phyloP scores from a whole-genome alignment of 2,329 filamentous ascomycete species.

The Plenodomus biglobosus region DNA sequence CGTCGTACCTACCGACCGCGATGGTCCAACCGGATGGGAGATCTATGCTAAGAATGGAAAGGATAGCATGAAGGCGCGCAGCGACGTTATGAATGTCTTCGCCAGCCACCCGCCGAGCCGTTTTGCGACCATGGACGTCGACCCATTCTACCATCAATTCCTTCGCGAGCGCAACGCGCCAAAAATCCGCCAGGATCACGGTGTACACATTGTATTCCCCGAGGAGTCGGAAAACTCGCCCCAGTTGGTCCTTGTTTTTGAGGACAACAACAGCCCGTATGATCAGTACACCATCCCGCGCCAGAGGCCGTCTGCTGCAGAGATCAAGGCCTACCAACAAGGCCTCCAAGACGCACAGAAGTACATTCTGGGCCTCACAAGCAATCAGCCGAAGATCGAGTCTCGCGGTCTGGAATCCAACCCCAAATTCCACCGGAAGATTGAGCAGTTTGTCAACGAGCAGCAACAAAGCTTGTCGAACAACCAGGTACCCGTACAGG shows the following conservation, averaged over 20 bases:
- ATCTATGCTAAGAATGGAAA: conserved; percentile 85
- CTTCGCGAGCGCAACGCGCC: conserved; percentile 65
- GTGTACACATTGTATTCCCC: conserved; percentile 73
- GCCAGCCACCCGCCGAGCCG: conserved; percentile 72
- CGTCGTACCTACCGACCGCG: conserved; percentile 70
- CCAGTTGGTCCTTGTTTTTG: conserved; percentile 72
- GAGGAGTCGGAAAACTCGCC: conserved; percentile 60
- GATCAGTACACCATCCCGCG: conserved; percentile 58
- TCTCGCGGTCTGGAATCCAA: conserved; percentile 58
- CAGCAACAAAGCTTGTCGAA: conserved; percentile 55
- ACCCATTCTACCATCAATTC: conserved; percentile 78
- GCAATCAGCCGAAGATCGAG: conserved; percentile 58
- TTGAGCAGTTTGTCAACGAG: conserved; percentile 60
- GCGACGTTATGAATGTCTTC: conserved; percentile 73
- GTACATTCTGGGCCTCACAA: conserved; percentile 56
- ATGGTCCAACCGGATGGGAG: conserved; percentile 78
- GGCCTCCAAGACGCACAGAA: conserved; percentile 61
- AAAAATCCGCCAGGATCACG: conserved; percentile 66
- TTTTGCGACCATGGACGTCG: conserved; percentile 66
- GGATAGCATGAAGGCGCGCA: conserved; percentile 74
- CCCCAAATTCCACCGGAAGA: conserved; percentile 65
- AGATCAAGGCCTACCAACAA: conserved; percentile 59
- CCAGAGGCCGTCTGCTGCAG: conserved; percentile 57
- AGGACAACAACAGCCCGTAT: conserved; percentile 59
- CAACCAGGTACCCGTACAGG: conserved; percentile 59